Percentiles rank a stretch among this genome's conserved stretches.
These are phyloP conservation scores for Atkinsonella texensis DNA, from an alignment of 2,329 filamentous ascomycete species.

Conservation along the genomic window DNA sequence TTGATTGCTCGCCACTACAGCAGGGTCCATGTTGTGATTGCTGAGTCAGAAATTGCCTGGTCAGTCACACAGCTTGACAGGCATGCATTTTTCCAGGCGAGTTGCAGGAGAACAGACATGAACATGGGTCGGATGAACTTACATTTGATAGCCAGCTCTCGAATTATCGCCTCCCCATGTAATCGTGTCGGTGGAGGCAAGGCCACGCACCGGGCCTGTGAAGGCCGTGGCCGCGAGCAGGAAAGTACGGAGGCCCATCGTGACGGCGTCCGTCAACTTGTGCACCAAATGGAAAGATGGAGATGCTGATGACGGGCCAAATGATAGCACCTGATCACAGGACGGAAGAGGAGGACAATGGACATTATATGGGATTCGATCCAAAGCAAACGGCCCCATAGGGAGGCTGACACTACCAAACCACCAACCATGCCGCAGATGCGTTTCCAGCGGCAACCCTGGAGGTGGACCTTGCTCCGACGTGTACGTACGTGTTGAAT, in stretches of 20 bases:
- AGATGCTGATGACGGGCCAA: not conserved
- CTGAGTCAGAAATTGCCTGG: constrained; percentile 8
- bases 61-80: not conserved
- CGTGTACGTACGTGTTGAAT: too few relatives aligned
- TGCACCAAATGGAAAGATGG: not conserved
- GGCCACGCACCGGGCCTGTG: constrained; percentile 20
- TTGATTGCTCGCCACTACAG: constrained; percentile 39
- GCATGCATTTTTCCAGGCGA: too few relatives aligned
- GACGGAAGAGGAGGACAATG: not conserved
- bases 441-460: too few relatives aligned
- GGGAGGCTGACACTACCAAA: too few relatives aligned
- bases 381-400: too few relatives aligned
- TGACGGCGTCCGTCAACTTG: constrained; percentile 4
- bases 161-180: constrained; percentile 48
- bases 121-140: constrained; percentile 11
- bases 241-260: constrained; percentile 16
- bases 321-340: not conserved
- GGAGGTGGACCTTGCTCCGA: too few relatives aligned
- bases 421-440: too few relatives aligned
- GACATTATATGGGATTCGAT: not conserved
- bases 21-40: constrained; percentile 53
- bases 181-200: constrained; percentile 40
- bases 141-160: constrained; percentile 41
- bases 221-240: constrained; percentile 22
- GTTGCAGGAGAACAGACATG: too few relatives aligned